These are phyloP conservation scores for Yamadazyma laniorum DNA, from an alignment of 805 yeast species.

Conservation along the genomic window DNA sequence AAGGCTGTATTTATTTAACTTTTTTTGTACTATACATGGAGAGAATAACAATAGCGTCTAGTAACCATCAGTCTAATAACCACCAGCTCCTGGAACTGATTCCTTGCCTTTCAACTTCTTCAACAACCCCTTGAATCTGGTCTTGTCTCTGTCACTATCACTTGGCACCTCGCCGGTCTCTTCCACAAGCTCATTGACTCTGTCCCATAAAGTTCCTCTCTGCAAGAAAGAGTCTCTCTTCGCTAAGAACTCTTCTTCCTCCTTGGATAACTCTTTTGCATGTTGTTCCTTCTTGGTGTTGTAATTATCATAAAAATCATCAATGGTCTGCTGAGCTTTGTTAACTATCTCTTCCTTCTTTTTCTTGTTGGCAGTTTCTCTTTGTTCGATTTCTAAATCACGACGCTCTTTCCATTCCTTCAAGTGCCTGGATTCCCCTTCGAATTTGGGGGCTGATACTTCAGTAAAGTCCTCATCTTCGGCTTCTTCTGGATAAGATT, in stretches of 20 bases:
- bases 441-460: slow-evolving; percentile 8
- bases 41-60: slow-evolving; percentile 13
- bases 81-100: slow-evolving; percentile 75
- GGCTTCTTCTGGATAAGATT: slow-evolving; percentile 34
- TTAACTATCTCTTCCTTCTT: slow-evolving; percentile 65
- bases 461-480: slow-evolving; percentile 32
- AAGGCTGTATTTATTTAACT: too few species aligned
- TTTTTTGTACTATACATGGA: not conserved
- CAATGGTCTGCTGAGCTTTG: slow-evolving; percentile 79
- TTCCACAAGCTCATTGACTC: slow-evolving; percentile 51
- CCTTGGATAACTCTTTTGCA: slow-evolving; percentile 59
- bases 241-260: slow-evolving; percentile 67
- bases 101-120: slow-evolving; percentile 65
- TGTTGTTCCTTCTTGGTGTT: slow-evolving; percentile 76
- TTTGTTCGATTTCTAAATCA: slow-evolving; percentile 70
- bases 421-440: slow-evolving; percentile 51
- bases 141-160: slow-evolving; percentile 56
- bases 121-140: slow-evolving; percentile 66
- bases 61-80: slow-evolving; percentile 61
- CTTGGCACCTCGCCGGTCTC: slow-evolving; percentile 44
- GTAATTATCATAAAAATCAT: slow-evolving; percentile 89
- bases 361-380: slow-evolving; percentile 68
- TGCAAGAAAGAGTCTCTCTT: slow-evolving; percentile 66
- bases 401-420: slow-evolving; percentile 80
- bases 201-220: slow-evolving; percentile 56